Conservation (phyloP, 768 basidiomycete species). For the Tulasnella calospora region DNA sequence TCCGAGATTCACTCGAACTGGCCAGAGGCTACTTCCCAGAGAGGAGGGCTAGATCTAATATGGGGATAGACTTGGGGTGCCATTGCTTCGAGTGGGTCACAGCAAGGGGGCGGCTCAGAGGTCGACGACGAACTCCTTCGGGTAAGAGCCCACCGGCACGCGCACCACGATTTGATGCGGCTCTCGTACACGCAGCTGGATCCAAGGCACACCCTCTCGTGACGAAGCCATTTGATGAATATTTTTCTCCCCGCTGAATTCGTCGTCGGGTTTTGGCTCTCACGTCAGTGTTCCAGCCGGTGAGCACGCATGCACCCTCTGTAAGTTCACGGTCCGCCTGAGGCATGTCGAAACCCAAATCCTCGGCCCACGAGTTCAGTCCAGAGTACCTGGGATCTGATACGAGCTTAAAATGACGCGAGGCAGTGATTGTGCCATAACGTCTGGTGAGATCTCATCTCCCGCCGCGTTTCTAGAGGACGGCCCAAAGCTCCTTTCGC, state of each 20-base stretch:
- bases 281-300: not conserved
- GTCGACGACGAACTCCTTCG: not conserved
- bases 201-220: not conserved
- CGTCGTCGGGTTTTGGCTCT: not conserved
- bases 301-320: not conserved
- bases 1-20: not conserved
- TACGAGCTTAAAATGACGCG: conserved; percentile 17
- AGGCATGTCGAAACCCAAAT: not conserved
- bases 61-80: not conserved
- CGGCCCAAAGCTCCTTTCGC: not conserved
- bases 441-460: conserved; percentile 1
- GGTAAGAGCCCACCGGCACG: not conserved
- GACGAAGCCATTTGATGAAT: conserved; percentile 7
- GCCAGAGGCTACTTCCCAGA: not conserved
- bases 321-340: not conserved
- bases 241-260: conserved; percentile 2
- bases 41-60: not conserved
- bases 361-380: not conserved
- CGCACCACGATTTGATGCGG: not conserved
- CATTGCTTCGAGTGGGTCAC: not conserved
- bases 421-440: conserved; percentile 2
- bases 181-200: conserved; percentile 6
- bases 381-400: not conserved
- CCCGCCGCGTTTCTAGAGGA: not conserved
- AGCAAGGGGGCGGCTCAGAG: not conserved